Conservation (phyloP, 108 stramenopile species). For the Skeletonema marinoi region DNA sequence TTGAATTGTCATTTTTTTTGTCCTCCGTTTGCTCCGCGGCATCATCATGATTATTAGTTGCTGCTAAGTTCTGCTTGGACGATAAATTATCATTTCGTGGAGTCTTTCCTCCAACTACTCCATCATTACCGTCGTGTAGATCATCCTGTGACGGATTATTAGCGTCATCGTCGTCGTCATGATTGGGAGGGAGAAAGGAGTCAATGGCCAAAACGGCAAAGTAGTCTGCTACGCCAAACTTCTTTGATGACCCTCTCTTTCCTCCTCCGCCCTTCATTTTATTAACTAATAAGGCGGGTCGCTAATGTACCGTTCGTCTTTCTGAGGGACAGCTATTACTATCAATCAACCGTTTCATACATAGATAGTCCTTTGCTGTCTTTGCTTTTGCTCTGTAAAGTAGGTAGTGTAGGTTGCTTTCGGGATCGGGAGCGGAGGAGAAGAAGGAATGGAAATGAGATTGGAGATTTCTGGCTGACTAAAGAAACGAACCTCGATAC, state of each 20-base stretch:
- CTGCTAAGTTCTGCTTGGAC: not conserved
- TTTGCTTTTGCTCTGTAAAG: no score
- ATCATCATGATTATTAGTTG: slow-evolving; percentile 29
- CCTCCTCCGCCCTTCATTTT: not conserved
- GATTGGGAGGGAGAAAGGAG: not conserved
- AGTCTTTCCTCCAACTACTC: slow-evolving; percentile 1
- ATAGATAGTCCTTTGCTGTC: no score
- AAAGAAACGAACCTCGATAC: no score
- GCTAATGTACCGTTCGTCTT: no score
- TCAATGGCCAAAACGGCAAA: slow-evolving; percentile 82
- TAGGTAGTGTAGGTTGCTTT: no score
- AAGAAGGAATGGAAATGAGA: no score
- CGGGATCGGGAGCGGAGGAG: no score
- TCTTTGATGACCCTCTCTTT: slow-evolving; percentile 3
- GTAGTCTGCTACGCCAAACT: slow-evolving; percentile 80
- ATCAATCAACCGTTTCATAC: no score
- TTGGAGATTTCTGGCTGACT: no score
- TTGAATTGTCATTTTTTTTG: slow-evolving; percentile 1
- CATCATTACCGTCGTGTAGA: not conserved
- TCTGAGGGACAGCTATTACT: slow-evolving; percentile 5
- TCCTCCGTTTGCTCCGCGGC: slow-evolving; percentile 42
- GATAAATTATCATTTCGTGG: slow-evolving; percentile 20
- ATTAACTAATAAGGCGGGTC: no score
- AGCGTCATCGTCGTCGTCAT: slow-evolving; percentile 1
- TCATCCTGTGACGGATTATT: not conserved